These are phyloP conservation scores for Moringa oleifera DNA, from an alignment of 345 rosid species.

Conservation along the genomic window DNA sequence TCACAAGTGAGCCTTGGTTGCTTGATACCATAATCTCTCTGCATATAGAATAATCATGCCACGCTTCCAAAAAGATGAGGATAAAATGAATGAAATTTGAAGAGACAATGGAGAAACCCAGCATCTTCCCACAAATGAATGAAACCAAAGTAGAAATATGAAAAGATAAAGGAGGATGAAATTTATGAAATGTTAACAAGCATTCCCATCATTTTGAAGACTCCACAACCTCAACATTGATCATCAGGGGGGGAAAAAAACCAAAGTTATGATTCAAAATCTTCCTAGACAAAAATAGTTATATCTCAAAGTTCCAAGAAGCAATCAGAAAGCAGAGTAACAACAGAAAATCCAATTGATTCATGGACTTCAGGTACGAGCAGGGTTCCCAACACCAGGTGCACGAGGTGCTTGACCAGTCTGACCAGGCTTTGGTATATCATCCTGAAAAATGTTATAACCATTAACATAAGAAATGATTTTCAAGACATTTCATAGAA, in stretches of 20 bases:
- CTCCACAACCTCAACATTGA: conserved; percentile 2
- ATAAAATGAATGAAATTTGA: too few species aligned
- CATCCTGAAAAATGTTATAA: conserved; percentile 57
- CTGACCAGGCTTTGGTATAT: conserved; percentile 50
- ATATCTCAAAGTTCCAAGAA: conserved; percentile 3
- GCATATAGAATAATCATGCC: too few species aligned
- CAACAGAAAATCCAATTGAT: conserved; percentile 1
- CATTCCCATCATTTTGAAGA: neutral
- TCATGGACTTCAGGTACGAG: conserved; percentile 39
- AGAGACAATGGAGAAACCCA: too few species aligned
- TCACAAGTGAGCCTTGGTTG: too few species aligned
- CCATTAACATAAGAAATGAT: too few species aligned
- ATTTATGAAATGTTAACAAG: neutral
- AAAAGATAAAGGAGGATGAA: neutral
- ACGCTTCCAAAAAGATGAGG: too few species aligned
- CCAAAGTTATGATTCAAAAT: neutral
- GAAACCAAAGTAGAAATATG: too few species aligned
- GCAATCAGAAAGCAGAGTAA: conserved; percentile 16
- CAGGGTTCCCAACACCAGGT: conserved; percentile 40
- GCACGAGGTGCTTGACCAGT: conserved; percentile 63
- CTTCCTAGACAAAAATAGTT: conserved; percentile 13
- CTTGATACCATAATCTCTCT: too few species aligned
- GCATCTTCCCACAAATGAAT: too few species aligned
- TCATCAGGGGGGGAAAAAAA: neutral
- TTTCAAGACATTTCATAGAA: too few species aligned